Evolutionary conservation across 2,329 filamentous ascomycete species (phyloP).

Genomic region (Zymoseptoria tritici): DNA sequence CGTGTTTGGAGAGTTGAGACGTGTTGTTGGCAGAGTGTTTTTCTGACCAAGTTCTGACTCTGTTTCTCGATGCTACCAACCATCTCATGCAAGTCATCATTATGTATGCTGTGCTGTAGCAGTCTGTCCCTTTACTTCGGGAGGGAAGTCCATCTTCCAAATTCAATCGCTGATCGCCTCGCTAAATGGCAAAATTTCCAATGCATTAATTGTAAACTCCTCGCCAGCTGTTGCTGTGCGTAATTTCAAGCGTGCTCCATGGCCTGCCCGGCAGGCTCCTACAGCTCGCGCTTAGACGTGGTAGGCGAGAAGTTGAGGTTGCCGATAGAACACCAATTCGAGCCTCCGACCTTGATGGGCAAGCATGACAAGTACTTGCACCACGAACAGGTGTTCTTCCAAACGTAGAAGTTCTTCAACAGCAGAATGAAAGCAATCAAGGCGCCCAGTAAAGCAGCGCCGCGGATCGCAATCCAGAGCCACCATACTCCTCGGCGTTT

Average conservation of each 20-base stretch:
- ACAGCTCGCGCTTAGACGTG: constrained; percentile 9
- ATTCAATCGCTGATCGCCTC: constrained; percentile 3
- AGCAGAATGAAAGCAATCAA: constrained; percentile 80
- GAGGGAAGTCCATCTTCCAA: not conserved
- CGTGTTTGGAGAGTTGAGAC: not conserved
- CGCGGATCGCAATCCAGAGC: constrained; percentile 90
- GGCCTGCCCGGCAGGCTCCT: constrained; percentile 10
- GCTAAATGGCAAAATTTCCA: constrained; percentile 5
- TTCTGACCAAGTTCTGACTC: not conserved
- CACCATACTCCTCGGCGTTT: constrained; percentile 91
- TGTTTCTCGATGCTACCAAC: not conserved
- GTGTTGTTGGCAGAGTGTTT: not conserved
- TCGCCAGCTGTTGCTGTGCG: not conserved
- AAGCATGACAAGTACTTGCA: constrained; percentile 93
- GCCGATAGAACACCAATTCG: constrained; percentile 55
- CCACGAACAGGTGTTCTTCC: constrained; percentile 71
- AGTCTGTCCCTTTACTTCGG: not conserved
- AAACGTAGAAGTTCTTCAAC: constrained; percentile 83
- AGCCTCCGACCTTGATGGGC: constrained; percentile 46
- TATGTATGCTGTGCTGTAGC: not conserved
- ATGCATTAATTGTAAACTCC: not conserved
- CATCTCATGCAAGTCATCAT: not conserved
- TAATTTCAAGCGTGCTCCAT: constrained; percentile 2
- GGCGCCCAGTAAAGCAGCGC: constrained; percentile 68
- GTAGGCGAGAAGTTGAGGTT: constrained; percentile 31